Conservation (phyloP, 106 monocot genomes). For the Dioscorea zingiberensis region DNA sequence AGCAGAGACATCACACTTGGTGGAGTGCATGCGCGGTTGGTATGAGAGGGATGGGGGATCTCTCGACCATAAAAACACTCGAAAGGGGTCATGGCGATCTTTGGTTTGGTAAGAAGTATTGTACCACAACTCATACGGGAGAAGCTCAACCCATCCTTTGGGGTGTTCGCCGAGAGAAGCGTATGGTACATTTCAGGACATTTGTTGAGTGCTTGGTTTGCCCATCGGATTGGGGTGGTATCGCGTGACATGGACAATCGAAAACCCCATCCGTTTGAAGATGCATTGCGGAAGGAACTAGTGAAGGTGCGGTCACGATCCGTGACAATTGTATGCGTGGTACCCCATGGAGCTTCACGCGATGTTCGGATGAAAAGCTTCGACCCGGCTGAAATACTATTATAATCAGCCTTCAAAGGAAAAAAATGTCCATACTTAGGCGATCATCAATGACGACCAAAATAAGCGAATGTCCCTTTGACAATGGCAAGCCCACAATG, state of each 20-base stretch:
- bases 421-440: constrained; percentile 4
- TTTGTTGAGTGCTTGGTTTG: neutral
- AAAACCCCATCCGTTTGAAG: neutral
- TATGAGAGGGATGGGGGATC: neutral
- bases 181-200: neutral
- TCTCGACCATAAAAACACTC: neutral
- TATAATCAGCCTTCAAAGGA: neutral
- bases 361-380: neutral
- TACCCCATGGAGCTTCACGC: neutral
- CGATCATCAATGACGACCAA: constrained; percentile 1
- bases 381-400: neutral
- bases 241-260: neutral
- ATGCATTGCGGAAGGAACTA: neutral
- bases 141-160: neutral
- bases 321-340: neutral
- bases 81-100: neutral
- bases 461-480: neutral
- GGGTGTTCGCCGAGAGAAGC: too few relatives aligned
- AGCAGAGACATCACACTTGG: neutral
- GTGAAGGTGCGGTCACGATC: neutral
- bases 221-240: neutral
- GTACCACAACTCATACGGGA: neutral
- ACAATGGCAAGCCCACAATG: neutral
- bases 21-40: neutral
- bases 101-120: neutral